A percentile compares a stretch with the other conserved stretches of the same genome.
Conservation (phyloP, 371 early-diverging fungal genomes). For the Lichtheimia ornata region DNA sequence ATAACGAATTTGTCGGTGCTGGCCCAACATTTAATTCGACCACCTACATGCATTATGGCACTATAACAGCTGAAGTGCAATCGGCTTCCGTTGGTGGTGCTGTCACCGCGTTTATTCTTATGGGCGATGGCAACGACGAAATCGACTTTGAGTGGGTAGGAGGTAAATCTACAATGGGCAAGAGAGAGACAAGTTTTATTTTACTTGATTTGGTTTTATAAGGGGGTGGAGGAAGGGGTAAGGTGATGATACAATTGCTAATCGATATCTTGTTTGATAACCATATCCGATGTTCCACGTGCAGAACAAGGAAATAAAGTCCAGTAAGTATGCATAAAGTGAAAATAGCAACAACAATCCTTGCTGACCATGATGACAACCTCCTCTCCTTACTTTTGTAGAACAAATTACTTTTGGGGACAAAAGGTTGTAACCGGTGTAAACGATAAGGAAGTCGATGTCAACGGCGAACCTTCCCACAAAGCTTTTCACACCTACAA, state of each 20-base stretch:
- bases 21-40: constrained; percentile 45
- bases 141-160: constrained; percentile 35
- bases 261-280: not conserved
- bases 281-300: not conserved
- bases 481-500: constrained; percentile 32
- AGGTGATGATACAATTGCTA: too few species aligned
- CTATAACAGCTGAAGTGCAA: constrained; percentile 30
- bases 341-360: not conserved
- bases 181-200: too few species aligned
- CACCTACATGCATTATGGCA: constrained; percentile 39
- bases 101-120: constrained; percentile 44
- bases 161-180: not conserved
- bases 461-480: constrained; percentile 18
- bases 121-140: constrained; percentile 44
- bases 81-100: constrained; percentile 36
- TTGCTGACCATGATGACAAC: too few species aligned
- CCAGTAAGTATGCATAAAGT: constrained; percentile 4
- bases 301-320: constrained; percentile 6
- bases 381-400: not conserved
- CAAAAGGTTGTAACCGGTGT: constrained; percentile 26
- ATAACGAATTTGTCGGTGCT: constrained; percentile 26
- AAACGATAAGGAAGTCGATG: constrained; percentile 28
- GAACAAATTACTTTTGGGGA: constrained; percentile 43
- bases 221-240: too few species aligned
- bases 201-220: too few species aligned